Evolutionary conservation across 2,329 filamentous ascomycete species (phyloP).

Genomic region (Rosellinia necatrix): DNA sequence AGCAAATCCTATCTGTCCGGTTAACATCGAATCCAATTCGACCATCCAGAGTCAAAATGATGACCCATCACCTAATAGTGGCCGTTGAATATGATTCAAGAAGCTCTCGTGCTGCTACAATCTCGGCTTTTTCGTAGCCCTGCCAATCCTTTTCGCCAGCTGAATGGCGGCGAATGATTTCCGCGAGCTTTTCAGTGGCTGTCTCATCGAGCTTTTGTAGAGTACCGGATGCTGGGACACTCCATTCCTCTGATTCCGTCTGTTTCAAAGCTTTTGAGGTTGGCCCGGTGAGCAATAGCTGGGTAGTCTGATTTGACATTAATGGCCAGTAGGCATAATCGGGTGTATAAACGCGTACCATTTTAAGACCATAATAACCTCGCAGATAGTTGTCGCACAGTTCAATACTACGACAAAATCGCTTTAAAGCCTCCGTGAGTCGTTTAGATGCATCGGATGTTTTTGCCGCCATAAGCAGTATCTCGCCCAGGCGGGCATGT

Average conservation of each 20-base stretch:
- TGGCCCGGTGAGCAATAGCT: slow-evolving; percentile 52
- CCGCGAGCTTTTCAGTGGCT: slow-evolving; percentile 74
- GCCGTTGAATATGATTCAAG: slow-evolving; percentile 58
- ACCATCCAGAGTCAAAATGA: slow-evolving; percentile 11
- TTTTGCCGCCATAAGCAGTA: slow-evolving; percentile 72
- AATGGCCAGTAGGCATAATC: slow-evolving; percentile 6
- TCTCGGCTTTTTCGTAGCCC: slow-evolving; percentile 73
- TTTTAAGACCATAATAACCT: slow-evolving; percentile 88
- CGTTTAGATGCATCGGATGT: slow-evolving; percentile 54
- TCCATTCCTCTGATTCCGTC: slow-evolving; percentile 53
- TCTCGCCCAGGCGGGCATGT: slow-evolving; percentile 84
- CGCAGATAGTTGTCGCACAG: slow-evolving; percentile 91
- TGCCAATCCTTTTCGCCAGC: slow-evolving; percentile 69
- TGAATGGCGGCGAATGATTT: slow-evolving; percentile 71
- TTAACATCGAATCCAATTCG: background rate
- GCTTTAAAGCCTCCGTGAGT: slow-evolving; percentile 75
- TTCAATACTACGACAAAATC: slow-evolving; percentile 90
- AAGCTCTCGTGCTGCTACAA: slow-evolving; percentile 72
- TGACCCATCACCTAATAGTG: slow-evolving; percentile 49
- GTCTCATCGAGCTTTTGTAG: slow-evolving; percentile 71
- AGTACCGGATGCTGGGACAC: slow-evolving; percentile 60
- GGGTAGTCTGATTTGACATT: slow-evolving; percentile 51
- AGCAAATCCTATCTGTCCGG: slow-evolving; percentile 6
- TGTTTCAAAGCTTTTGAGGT: slow-evolving; percentile 50
- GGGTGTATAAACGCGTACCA: slow-evolving; percentile 55